phyloP scores from a whole-genome alignment of 2,329 filamentous ascomycete genomes.

The Aspergillus felis region DNA sequence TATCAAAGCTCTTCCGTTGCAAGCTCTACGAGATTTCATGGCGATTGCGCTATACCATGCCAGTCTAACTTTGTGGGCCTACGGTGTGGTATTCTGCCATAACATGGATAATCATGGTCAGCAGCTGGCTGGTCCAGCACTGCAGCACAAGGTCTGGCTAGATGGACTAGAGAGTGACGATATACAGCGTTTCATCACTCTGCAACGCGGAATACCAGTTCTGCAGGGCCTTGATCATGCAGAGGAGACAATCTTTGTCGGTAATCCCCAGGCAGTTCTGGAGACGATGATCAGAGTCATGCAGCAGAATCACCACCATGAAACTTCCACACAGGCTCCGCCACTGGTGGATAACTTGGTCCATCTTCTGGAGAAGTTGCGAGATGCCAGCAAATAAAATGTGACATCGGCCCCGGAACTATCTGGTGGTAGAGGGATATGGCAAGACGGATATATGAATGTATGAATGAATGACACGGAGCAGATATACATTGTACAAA shows the following conservation, averaged over 20 bases:
- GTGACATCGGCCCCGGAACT: too few relatives aligned
- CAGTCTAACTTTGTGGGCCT: too few relatives aligned
- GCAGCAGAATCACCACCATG: constrained; percentile 25
- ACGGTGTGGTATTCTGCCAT: too few relatives aligned
- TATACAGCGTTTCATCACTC: constrained; percentile 7
- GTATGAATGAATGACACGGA: too few relatives aligned
- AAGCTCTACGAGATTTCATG: constrained; percentile 6
- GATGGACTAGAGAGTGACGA: constrained; percentile 2
- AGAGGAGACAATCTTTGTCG: not conserved
- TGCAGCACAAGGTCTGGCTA: not conserved
- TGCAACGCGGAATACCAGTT: constrained; percentile 4
- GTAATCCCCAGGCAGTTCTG: constrained; percentile 1
- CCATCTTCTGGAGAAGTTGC: too few relatives aligned
- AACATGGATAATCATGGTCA: too few relatives aligned
- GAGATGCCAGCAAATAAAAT: too few relatives aligned
- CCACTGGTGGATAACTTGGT: too few relatives aligned
- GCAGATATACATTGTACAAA: too few relatives aligned
- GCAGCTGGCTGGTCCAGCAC: too few relatives aligned
- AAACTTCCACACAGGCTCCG: not conserved
- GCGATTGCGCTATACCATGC: constrained; percentile 3
- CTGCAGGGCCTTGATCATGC: not conserved
- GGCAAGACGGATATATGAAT: too few relatives aligned
- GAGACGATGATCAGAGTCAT: constrained; percentile 8
- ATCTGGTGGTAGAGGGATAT: too few relatives aligned
- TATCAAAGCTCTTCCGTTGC: not conserved